phyloP scores from a whole-genome alignment of 352 stramenopile species.

The Paralagenidium karlingii region DNA sequence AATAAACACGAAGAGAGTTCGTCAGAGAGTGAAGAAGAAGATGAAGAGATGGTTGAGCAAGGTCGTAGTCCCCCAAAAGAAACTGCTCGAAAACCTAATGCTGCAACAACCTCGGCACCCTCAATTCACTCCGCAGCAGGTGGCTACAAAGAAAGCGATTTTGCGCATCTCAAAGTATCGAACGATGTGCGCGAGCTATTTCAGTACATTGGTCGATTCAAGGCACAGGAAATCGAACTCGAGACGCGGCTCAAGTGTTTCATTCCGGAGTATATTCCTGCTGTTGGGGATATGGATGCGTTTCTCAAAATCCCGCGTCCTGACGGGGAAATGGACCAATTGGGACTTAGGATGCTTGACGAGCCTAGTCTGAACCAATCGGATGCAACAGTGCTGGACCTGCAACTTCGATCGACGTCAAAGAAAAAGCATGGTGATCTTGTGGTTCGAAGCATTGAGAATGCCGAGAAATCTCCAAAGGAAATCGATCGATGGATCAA shows the following conservation, averaged over 20 bases:
- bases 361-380: conserved; percentile 87
- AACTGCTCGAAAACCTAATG: conserved; percentile 4
- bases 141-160: conserved; percentile 84
- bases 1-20: conserved; percentile 24
- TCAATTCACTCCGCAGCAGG: conserved; percentile 53
- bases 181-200: conserved; percentile 87
- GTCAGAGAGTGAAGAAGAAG: conserved; percentile 46
- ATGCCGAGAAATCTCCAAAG: conserved; percentile 85
- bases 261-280: conserved; percentile 93
- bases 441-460: conserved; percentile 89
- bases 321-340: conserved; percentile 77
- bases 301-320: conserved; percentile 95
- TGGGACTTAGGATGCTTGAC: conserved; percentile 91
- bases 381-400: conserved; percentile 90
- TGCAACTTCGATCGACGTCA: conserved; percentile 88
- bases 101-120: conserved; percentile 16
- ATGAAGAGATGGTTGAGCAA: conserved; percentile 35
- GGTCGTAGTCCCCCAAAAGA: conserved; percentile 4
- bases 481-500: conserved; percentile 95
- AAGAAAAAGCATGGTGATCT: conserved; percentile 92
- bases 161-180: conserved; percentile 79
- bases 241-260: conserved; percentile 94
- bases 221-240: conserved; percentile 91
- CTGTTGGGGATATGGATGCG: conserved; percentile 92
- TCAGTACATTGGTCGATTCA: conserved; percentile 91